Evolutionary conservation across 371 early-diverging fungal genomes (phyloP), one percentile per base, ranked within the genome.

Genomic region (Capniomyces stellatus): DNA sequence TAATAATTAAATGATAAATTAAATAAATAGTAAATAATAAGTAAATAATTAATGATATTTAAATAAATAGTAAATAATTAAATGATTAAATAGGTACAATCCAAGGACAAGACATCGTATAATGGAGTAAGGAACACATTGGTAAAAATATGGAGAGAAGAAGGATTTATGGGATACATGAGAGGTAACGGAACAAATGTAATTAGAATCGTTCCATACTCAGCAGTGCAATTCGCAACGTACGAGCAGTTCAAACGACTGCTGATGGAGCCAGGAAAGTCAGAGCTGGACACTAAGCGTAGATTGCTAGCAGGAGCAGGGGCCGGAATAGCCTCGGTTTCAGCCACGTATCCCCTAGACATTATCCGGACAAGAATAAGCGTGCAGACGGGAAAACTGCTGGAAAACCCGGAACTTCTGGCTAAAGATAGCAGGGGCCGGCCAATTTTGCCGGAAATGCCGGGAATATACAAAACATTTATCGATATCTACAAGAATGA

Each of bases 111-210:
- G 10, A 71, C 81, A 29, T 71, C 67, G 43, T 87, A 85, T 60
- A 71, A 72, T 43, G 84, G 86, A 41, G 75, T 87, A 2, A 62
- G 73, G 39, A 75, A 79, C 1, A 87, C 87, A 18, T 64, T 87
- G 52, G 64, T 59, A n/a, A 83, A 78, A 60, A 85, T 87, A 64
- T 92, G 89, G 82, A 72, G 68, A 29, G 86, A 91, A 42, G 93
- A 91, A 56, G 94, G 94, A 4, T 56, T 84, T 8, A 59, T 73
- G 44, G 87, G 89, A 0, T 83, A 87, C 56, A 84, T 86, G 81
- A 76, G 87, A 29, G 94, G 94, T 18, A 93, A 93, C 64, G 91
- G 91, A 18, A 83, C 92, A 46, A 92, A 92, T 52, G 82, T 89
- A 27, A 72, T 92, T 57, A 83, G 92, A 29, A 91, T 93, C 58